Evolutionary conservation across 2,329 filamentous ascomycete genomes (phyloP), one percentile per base, ranked within the genome.

Genomic region (Teratosphaeria nubilosa): DNA sequence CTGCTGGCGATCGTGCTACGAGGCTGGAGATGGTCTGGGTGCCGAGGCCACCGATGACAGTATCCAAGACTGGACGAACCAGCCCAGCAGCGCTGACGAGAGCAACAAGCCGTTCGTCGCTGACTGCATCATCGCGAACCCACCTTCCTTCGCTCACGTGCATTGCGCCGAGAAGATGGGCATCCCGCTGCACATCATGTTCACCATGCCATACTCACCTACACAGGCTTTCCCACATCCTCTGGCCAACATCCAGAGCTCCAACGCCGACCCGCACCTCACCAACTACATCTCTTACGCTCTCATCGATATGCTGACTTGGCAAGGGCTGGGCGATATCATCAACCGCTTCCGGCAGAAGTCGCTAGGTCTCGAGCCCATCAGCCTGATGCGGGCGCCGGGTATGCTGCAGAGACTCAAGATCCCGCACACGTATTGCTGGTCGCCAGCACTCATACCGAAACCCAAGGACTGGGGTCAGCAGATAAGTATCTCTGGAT

Each of bases 171-270:
- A 91, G 72, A 88, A 87, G 71, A 73, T 90, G 65, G 87, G 86
- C 0, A 84, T 90, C 54, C 87, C 87, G 0, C 69, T 90, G 9
- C 87, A 91, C 65, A 83, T 95, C 72, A 95, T 95, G 88, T 96
- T 95, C 74, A 96, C 91, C 1, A 95, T 96, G 90, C 91, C 91
- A 0, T 95, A 90, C 86, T 88, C 88, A 1, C 86, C 90, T 0
- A 95, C 91, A 0, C 85, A 89, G 69, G 83, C 87, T 0, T 95
- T 95, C 64, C 88, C 90, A 0, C 91, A 96, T 66, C 91, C 91
- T 0, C 77, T 96, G 25, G 90, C 90, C 0, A 92, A 94, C 63
- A 86, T 95, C 58, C 82, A 88, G 62, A 84, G 84, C 1, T 84
- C 86, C 0, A 90, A 90, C 64, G 86, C 87, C 1, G 89, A 94